Evolutionary conservation across 2,329 filamentous ascomycete species (phyloP).

Genomic region (Fonsecaea erecta): DNA sequence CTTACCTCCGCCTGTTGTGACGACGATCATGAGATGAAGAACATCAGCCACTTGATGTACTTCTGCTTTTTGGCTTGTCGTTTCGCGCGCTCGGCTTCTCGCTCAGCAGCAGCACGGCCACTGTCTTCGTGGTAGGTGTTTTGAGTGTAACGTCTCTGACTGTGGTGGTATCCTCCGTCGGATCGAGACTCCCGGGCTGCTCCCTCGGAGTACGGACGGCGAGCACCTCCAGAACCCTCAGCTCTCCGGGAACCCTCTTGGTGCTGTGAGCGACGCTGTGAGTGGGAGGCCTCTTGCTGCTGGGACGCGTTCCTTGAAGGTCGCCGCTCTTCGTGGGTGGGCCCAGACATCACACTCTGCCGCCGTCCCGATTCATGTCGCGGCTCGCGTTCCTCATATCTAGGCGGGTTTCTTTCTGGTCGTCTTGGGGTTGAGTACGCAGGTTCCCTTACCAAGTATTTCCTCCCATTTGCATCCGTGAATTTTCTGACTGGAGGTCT

Average conservation of each 20-base stretch:
- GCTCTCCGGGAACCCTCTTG: not conserved
- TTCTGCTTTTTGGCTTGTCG: not conserved
- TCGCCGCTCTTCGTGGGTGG: not conserved
- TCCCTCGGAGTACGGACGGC: not conserved
- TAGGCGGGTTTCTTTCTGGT: not conserved
- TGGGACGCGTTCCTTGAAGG: not conserved
- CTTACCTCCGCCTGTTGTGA: not conserved
- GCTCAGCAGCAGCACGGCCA: not conserved
- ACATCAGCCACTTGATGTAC: slow-evolving; percentile 1
- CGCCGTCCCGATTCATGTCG: not conserved
- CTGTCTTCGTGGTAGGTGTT: not conserved
- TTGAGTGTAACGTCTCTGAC: not conserved
- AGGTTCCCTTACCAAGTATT: not conserved
- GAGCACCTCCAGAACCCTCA: not conserved
- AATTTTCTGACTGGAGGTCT: not conserved
- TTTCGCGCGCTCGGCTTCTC: not conserved
- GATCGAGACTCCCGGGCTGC: no score
- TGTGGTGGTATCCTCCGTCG: not conserved
- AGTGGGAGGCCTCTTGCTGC: not conserved
- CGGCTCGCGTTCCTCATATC: not conserved
- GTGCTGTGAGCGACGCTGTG: not conserved
- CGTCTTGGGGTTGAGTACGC: not conserved
- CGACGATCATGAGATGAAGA: not conserved
- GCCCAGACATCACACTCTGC: not conserved
- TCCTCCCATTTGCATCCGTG: not conserved